Evolutionary conservation across 164 flowering plant species (phyloP).

Genomic region (Magnolia sinica): DNA sequence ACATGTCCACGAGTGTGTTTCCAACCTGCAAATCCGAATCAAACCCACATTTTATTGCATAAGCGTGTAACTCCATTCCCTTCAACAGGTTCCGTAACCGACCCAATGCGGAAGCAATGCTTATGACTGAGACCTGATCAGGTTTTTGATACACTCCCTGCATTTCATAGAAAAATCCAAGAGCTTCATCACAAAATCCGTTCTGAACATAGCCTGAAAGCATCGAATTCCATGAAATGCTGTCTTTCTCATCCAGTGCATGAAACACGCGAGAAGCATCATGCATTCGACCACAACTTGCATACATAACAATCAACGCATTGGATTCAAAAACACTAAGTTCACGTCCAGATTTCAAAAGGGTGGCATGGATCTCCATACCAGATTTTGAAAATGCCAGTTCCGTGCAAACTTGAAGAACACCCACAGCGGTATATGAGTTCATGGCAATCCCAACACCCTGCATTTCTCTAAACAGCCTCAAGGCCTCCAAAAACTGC

Average conservation of each 20-base stretch:
- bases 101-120: slow-evolving; percentile 52
- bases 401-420: slow-evolving; percentile 69
- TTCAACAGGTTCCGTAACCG: slow-evolving; percentile 46
- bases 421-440: slow-evolving; percentile 61
- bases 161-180: slow-evolving; percentile 47
- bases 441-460: slow-evolving; percentile 32
- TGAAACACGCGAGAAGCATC: slow-evolving; percentile 45
- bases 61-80: slow-evolving; percentile 78
- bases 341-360: slow-evolving; percentile 40
- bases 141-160: slow-evolving; percentile 36
- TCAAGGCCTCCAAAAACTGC: slow-evolving; percentile 45
- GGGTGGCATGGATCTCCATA: slow-evolving; percentile 66
- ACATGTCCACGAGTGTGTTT: slow-evolving; percentile 80
- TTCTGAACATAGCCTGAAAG: slow-evolving; percentile 71
- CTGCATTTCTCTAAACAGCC: slow-evolving; percentile 54
- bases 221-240: slow-evolving; percentile 78
- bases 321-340: slow-evolving; percentile 56
- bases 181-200: slow-evolving; percentile 51
- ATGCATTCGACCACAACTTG: slow-evolving; percentile 43
- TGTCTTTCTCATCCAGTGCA: slow-evolving; percentile 48
- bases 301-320: slow-evolving; percentile 77
- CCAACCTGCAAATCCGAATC: slow-evolving; percentile 57
- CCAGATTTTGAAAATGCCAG: slow-evolving; percentile 35
- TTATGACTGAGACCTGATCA: slow-evolving; percentile 55
- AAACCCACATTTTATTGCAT: slow-evolving; percentile 55